phyloP scores from a whole-genome alignment of 768 basidiomycete genomes.

The Neoboletus subvelutipes region DNA sequence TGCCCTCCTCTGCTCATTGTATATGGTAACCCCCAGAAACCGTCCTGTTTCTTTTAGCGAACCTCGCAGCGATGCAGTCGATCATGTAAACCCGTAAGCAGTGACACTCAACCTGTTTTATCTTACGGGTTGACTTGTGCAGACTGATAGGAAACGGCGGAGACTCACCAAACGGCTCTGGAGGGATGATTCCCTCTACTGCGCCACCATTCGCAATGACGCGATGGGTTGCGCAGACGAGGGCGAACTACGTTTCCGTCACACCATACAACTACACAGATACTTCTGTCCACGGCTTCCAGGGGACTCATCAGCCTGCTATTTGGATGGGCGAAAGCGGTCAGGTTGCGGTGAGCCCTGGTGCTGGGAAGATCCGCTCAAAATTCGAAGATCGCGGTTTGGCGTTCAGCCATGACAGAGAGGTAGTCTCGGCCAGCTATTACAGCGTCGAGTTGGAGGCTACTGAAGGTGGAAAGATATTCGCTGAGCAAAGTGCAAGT shows the following conservation, averaged over 20 bases:
- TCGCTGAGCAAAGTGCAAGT: conserved; percentile 65
- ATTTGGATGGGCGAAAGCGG: conserved; percentile 89
- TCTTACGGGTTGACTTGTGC: not conserved
- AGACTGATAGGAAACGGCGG: conserved; percentile 74
- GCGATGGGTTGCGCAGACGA: conserved; percentile 80
- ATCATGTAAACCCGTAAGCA: conserved; percentile 48
- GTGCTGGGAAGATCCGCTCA: conserved; percentile 47
- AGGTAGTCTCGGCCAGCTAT: conserved; percentile 52
- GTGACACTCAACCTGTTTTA: not conserved
- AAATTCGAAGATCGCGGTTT: conserved; percentile 62
- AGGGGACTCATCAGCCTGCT: conserved; percentile 79
- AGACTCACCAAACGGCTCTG: conserved; percentile 64
- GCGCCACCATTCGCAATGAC: conserved; percentile 86
- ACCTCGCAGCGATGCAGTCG: conserved; percentile 40
- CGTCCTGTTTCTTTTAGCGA: conserved; percentile 16
- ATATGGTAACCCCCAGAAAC: conserved; percentile 12
- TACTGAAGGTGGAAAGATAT: conserved; percentile 47
- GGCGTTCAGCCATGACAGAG: conserved; percentile 48
- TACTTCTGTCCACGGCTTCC: conserved; percentile 65
- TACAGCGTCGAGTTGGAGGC: conserved; percentile 60
- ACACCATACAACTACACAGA: conserved; percentile 70
- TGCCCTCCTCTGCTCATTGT: conserved; percentile 13
- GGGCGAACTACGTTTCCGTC: conserved; percentile 71
- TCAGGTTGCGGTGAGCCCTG: conserved; percentile 59
- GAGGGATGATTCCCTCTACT: conserved; percentile 77